Conservation (phyloP, 1,284 basidiomycete genomes). For the Leccinum huronense region DNA sequence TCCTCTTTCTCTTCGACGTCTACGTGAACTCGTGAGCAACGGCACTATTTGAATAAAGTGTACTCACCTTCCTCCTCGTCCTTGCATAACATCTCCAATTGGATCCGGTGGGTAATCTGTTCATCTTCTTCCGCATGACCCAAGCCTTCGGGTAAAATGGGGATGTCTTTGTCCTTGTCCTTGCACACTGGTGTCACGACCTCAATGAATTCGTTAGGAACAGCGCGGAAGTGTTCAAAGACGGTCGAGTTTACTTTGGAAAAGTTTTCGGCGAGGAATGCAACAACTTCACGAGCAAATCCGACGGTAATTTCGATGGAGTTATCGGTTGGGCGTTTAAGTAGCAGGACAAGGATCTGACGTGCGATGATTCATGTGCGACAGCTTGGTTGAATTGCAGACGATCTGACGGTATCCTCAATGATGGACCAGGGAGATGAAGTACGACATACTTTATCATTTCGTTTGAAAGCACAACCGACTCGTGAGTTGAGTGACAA, state of each 20-base stretch:
- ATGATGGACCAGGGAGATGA: not conserved
- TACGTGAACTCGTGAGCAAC: constrained; percentile 27
- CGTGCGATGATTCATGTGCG: constrained; percentile 94
- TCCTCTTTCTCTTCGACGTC: constrained; percentile 76
- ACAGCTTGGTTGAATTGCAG: constrained; percentile 96
- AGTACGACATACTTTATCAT: constrained; percentile 82
- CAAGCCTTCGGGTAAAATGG: constrained; percentile 87
- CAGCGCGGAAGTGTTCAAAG: constrained; percentile 94
- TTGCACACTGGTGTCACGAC: constrained; percentile 97
- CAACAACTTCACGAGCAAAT: constrained; percentile 96
- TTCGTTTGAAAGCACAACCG: constrained; percentile 98
- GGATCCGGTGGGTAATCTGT: constrained; percentile 92
- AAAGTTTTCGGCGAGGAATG: constrained; percentile 91
- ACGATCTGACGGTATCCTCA: constrained; percentile 56
- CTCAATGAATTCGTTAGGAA: constrained; percentile 96
- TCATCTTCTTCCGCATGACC: constrained; percentile 98
- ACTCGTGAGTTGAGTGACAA: constrained; percentile 86
- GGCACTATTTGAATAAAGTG: constrained; percentile 1
- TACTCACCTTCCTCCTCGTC: constrained; percentile 38
- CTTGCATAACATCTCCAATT: constrained; percentile 87
- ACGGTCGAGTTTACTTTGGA: constrained; percentile 92
- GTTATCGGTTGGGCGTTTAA: constrained; percentile 95
- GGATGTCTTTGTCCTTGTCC: constrained; percentile 99
- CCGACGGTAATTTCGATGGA: constrained; percentile 98
- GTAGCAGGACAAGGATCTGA: constrained; percentile 90